Evolutionary conservation across 495 filamentous ascomycete genomes (phyloP), one percentile per base, ranked within the genome.

Genomic region (Daldinia vernicosa): DNA sequence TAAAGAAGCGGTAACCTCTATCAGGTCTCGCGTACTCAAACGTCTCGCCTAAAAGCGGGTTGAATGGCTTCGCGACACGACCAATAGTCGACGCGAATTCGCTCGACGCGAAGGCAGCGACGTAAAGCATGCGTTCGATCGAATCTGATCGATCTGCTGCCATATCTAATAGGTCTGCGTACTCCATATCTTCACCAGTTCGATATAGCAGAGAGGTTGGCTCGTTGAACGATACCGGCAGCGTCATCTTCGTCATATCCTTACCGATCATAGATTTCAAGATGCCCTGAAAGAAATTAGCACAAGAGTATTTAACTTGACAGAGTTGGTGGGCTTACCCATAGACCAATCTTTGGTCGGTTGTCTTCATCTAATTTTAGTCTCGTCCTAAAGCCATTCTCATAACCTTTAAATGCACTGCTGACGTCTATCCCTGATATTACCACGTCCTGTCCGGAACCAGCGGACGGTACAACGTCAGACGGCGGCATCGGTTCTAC

Each of bases 211-310:
- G 82, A 17, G 95, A 98, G 11, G 95, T 99, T 12, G 96, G 96
- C 80, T 99, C 95, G 78, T 99, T 99, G 83, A 99, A 99, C 11
- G 95, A 97, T 5, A 99, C 95, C 0, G 95, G 95, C 4, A 99
- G 85, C 2, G 95, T 99, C 95, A 99, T 98, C 82, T 94, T 98
- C 19, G 95, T 99, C 95, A 99, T 98, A 77, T 99, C 95, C 78
- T 98, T 99, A 62, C 95, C 95, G 74, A 99, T 97, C 95, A 99
- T 99, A 43, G 95, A 99, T 84, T 98, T 98, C 54, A 99, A 81
- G 68, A 99, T 97, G 63, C 91, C 90, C 95, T 98, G 67, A 59
- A n/a, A 60, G 22, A 17, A 40, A 43, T 72, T 6, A 75, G 33
- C 72, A 71, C 26, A 57, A 58, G 26, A 58, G 2, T 24, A 32